Conservation (phyloP, 179 eudicot species). For the Silene noctiflora region DNA sequence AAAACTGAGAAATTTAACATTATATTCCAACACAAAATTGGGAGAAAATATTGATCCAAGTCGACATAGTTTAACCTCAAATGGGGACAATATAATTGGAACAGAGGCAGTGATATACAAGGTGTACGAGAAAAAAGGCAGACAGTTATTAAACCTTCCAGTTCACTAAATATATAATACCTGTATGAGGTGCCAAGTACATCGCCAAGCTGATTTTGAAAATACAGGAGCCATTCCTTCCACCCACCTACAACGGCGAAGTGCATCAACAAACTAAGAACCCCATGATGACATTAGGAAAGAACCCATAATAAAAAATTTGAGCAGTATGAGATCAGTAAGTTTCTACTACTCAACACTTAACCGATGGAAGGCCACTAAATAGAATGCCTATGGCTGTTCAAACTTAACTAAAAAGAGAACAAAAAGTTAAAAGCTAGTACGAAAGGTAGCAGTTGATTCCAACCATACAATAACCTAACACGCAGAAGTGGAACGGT, state of each 20-base stretch:
- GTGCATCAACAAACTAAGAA: constrained; percentile 11
- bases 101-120: neutral
- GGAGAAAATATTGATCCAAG: neutral
- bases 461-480: neutral
- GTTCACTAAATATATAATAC: constrained; percentile 24
- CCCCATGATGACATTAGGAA: neutral
- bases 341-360: neutral
- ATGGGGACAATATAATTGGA: neutral
- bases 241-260: constrained; percentile 60
- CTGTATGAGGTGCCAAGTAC: constrained; percentile 99
- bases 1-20: too few relatives aligned
- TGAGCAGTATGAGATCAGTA: neutral
- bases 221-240: constrained; percentile 99
- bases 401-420: neutral
- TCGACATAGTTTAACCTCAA: neutral
- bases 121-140: neutral
- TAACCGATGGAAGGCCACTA: neutral
- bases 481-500: neutral
- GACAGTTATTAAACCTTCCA: neutral
- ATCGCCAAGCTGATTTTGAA: constrained; percentile 89
- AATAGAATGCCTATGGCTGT: neutral
- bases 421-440: neutral
- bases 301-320: neutral
- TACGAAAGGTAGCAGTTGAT: neutral
- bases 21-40: too few relatives aligned